Percentiles rank a stretch among this genome's conserved stretches.
Conservation (phyloP, 1,284 basidiomycete species). For the Melanopsichium pennsylvanicum region DNA sequence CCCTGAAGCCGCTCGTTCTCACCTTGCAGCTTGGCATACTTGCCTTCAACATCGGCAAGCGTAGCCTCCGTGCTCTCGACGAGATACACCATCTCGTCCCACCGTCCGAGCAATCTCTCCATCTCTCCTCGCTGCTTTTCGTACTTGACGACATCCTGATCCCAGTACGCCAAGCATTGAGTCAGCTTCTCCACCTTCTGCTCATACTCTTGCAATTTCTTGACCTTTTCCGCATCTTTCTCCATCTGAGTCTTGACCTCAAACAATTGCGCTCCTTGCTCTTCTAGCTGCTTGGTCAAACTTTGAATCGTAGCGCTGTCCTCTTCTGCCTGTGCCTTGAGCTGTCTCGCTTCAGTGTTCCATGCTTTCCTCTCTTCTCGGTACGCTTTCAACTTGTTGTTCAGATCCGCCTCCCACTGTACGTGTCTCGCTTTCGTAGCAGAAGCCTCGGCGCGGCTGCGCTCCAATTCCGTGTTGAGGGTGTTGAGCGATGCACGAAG, state of each 20-base stretch:
- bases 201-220: constrained; percentile 49
- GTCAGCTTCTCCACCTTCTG: constrained; percentile 46
- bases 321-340: constrained; percentile 52
- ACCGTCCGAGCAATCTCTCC: constrained; percentile 50
- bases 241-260: constrained; percentile 48
- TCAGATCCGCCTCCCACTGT: constrained; percentile 61
- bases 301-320: constrained; percentile 19
- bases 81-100: constrained; percentile 56
- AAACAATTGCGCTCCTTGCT: constrained; percentile 53
- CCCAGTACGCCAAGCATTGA: constrained; percentile 53
- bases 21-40: constrained; percentile 13
- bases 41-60: constrained; percentile 14
- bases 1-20: constrained; percentile 28
- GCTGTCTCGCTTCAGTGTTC: constrained; percentile 44
- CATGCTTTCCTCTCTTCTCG: constrained; percentile 61
- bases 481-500: constrained; percentile 44
- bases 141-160: constrained; percentile 52
- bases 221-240: constrained; percentile 42
- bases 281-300: constrained; percentile 43
- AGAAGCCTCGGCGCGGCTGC: constrained; percentile 48
- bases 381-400: constrained; percentile 58
- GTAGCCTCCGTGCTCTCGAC: constrained; percentile 49
- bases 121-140: constrained; percentile 58
- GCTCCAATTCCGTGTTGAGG: constrained; percentile 33
- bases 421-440: constrained; percentile 51